Evolutionary conservation across 441 rosid species (phyloP).

Genomic region (Manihot esculenta): DNA sequence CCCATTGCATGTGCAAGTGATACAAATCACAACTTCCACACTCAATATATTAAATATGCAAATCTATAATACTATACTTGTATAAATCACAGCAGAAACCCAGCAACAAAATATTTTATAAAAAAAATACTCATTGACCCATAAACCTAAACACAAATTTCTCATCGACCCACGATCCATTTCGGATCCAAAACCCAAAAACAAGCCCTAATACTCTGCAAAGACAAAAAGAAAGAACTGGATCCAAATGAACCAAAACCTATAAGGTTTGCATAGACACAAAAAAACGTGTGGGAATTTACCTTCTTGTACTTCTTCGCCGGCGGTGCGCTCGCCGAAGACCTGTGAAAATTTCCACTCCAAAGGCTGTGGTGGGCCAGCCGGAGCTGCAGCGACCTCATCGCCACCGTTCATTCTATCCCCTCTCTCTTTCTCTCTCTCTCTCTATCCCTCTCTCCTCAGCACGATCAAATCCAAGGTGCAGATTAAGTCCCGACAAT

Average conservation of each 20-base stretch:
- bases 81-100: slow-evolving; percentile 12
- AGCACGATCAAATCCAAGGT: slow-evolving; percentile 22
- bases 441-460: slow-evolving; percentile 8
- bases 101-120: slow-evolving; percentile 1
- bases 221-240: slow-evolving; percentile 17
- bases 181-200: slow-evolving; percentile 40
- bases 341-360: slow-evolving; percentile 70
- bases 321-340: slow-evolving; percentile 54
- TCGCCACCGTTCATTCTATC: slow-evolving; percentile 68
- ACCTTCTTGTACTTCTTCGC: slow-evolving; percentile 64
- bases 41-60: slow-evolving; percentile 14
- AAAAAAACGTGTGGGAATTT: slow-evolving; percentile 3
- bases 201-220: slow-evolving; percentile 12
- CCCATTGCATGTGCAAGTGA: slow-evolving; percentile 23
- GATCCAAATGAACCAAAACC: slow-evolving; percentile 42
- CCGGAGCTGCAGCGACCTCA: slow-evolving; percentile 48
- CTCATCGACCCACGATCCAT: slow-evolving; percentile 35
- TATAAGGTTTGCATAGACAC: background rate
- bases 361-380: slow-evolving; percentile 51
- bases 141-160: slow-evolving; percentile 26
- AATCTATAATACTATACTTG: slow-evolving; percentile 5
- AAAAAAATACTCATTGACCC: slow-evolving; percentile 24
- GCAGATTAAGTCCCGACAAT: slow-evolving; percentile 20
- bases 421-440: background rate
- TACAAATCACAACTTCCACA: slow-evolving; percentile 21